Evolutionary conservation across 1,284 basidiomycete genomes (phyloP), one percentile per base, ranked within the genome.

Genomic region (Moesziomyces antarcticus): DNA sequence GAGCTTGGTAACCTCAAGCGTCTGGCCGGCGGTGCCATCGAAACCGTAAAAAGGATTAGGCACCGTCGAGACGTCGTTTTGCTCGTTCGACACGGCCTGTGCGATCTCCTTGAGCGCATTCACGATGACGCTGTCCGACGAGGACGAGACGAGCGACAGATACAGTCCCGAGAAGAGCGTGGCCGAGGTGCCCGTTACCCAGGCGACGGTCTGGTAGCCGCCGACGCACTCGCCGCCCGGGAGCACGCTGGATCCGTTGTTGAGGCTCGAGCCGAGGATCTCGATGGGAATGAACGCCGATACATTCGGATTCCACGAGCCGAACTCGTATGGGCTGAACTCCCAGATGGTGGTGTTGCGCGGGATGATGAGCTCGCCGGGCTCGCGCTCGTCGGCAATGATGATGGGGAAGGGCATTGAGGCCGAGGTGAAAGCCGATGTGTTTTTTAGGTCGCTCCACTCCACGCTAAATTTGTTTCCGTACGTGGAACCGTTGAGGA

Each of bases 331-430:
- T 1, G 85, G 86, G 1, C 82, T 86, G 56, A 86, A 86, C 68
- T 88, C 87, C 79, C 84, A 87, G 51, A 81, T 79, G 16, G 77
- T 72, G 13, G 74, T 85, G 68, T 87, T 87, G 43, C 76, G 75
- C 9, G 85, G 79, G 46, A 86, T 80, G 63, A 86, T 77, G 13
- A 84, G 52, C 69, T 86, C 82, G 42, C 84, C 83, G 1, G 79
- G 79, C 65, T 86, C 85, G n/a, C 86, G 84, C 80, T 87, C 86
- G 35, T 85, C 86, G 5, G 86, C 85, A 41, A 87, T 84, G 71
- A 87, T 85, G 75, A 88, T 85, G 1, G 87, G 83, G 51, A 75
- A 80, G 6, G 83, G 83, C 48, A 73, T 76, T 4, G 60, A 58
- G 22, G 75, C 75, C 16, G 73, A 45, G 43, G 70, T 50, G 61